phyloP scores from a whole-genome alignment of 2,329 filamentous ascomycete genomes.

The Pseudogymnoascus sp. region DNA sequence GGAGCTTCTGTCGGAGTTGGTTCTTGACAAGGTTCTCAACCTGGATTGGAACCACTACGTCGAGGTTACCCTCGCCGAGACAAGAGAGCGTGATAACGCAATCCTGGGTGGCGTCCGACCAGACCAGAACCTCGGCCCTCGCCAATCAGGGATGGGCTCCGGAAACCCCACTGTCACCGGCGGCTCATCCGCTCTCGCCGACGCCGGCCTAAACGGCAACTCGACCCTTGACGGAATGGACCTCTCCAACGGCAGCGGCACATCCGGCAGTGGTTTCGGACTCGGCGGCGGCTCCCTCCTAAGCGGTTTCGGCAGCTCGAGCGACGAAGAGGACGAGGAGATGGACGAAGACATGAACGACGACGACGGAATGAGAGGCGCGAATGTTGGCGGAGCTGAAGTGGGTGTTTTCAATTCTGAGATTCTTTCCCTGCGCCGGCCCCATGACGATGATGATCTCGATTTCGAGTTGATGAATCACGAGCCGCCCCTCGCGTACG shows the following conservation, averaged over 20 bases:
- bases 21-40: conserved; percentile 83
- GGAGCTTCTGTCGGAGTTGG: conserved; percentile 73
- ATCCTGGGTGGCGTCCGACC: conserved; percentile 92
- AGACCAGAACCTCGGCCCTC: conserved; percentile 76
- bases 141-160: conserved; percentile 53
- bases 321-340: conserved; percentile 93
- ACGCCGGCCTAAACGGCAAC: conserved; percentile 68
- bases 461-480: conserved; percentile 29
- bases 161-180: conserved; percentile 50
- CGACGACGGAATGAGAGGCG: conserved; percentile 44
- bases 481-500: conserved; percentile 24
- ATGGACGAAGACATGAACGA: conserved; percentile 72
- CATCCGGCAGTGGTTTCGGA: conserved; percentile 64
- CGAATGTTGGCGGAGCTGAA: conserved; percentile 43
- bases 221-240: conserved; percentile 48
- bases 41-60: conserved; percentile 92
- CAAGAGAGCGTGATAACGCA: conserved; percentile 93
- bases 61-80: conserved; percentile 86
- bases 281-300: conserved; percentile 68
- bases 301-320: conserved; percentile 88
- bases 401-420: conserved; percentile 43
- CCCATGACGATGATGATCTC: conserved; percentile 28
- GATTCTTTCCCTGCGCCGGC: conserved; percentile 18
- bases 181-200: conserved; percentile 64
- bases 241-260: conserved; percentile 54